phyloP scores from a whole-genome alignment of 2,329 filamentous ascomycete genomes.

The Paecilomyces sp. region DNA sequence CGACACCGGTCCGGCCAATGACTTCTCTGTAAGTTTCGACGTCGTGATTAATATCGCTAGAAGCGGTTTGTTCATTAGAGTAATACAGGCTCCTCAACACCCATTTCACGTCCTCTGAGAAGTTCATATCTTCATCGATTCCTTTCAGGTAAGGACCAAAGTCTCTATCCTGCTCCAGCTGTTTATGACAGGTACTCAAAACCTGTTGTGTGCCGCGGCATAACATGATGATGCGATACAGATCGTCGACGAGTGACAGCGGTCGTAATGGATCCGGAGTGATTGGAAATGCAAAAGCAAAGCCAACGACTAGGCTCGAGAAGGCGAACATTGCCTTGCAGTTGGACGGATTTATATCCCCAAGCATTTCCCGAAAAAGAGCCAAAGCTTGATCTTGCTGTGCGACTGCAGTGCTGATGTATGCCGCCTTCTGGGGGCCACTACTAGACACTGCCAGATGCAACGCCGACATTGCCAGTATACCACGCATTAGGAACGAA shows the following conservation, averaged over 20 bases:
- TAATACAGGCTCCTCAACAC: constrained; percentile 17
- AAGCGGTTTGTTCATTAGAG: constrained; percentile 17
- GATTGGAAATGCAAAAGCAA: constrained; percentile 30
- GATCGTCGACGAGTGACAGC: constrained; percentile 22
- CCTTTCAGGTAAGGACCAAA: constrained; percentile 22
- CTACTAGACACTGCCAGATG: constrained; percentile 25
- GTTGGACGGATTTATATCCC: constrained; percentile 26
- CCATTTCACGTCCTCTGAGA: constrained; percentile 13
- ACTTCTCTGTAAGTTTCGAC: constrained; percentile 13
- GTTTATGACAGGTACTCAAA: constrained; percentile 15
- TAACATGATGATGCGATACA: constrained; percentile 26
- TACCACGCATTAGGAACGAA: constrained; percentile 30
- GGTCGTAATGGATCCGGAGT: constrained; percentile 18
- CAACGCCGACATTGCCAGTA: constrained; percentile 26
- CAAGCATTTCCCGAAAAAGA: constrained; percentile 25
- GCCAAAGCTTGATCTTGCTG: constrained; percentile 28
- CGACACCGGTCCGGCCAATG: constrained; percentile 20
- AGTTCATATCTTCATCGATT: constrained; percentile 11
- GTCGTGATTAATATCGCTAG: constrained; percentile 15
- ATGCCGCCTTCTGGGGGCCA: constrained; percentile 16
- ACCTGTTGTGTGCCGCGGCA: constrained; percentile 28
- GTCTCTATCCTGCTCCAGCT: constrained; percentile 15
- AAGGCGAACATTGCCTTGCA: constrained; percentile 36
- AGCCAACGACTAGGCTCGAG: constrained; percentile 28
- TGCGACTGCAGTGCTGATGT: constrained; percentile 27